Base-by-base conservation (phyloP, 192 early-diverging fungal species). In the Diversispora epigaea region DNA sequence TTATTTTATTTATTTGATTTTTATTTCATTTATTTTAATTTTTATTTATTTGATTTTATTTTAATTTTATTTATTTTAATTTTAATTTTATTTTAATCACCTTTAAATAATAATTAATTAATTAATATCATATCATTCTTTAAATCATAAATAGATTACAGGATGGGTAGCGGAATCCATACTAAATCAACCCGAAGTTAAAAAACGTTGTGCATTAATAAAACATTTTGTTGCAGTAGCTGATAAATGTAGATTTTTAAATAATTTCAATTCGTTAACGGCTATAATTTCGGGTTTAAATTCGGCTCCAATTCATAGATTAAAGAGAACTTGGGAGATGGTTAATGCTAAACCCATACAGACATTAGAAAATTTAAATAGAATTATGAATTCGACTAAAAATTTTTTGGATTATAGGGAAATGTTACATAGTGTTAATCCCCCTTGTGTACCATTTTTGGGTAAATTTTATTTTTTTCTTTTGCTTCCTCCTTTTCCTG, bases 241-340 rank as follows among this genome's bases (percentile, higher is more conserved):
- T 46, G 91, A 94, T 71, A 84, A 83, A 79, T 76, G 84, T 78
- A 68, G 71, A 56, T 61, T 58, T 7, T 80, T 98, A 14, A 96
- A 99, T 83, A 99, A 98, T 86, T 99, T 94, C 77, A 95, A 94
- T 79, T 93, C 94, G 10, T 86, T 96, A 46, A 94, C 94, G 84
- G 90, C 95, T 5, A 92, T 98, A 43, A 86, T 95, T 9, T 94
- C 94, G 41, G 94, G 93, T 8, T 89, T 99, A 73, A 92, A 94
- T 46, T 92, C 92, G 4, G 93, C 93, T 3, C 89, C 95, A 4
- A 88, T 99, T 57, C 91, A 93, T 81, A 91, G 98, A 22, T 82
- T 98, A 50, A 92, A 90, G 9, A 88, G 94, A 47, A 97, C 98
- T 2, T 97, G 96, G 95, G 95, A 97, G 54, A 66, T 85, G 22